Conservation (phyloP, 768 basidiomycete genomes). For the Hericium rajendrae region DNA sequence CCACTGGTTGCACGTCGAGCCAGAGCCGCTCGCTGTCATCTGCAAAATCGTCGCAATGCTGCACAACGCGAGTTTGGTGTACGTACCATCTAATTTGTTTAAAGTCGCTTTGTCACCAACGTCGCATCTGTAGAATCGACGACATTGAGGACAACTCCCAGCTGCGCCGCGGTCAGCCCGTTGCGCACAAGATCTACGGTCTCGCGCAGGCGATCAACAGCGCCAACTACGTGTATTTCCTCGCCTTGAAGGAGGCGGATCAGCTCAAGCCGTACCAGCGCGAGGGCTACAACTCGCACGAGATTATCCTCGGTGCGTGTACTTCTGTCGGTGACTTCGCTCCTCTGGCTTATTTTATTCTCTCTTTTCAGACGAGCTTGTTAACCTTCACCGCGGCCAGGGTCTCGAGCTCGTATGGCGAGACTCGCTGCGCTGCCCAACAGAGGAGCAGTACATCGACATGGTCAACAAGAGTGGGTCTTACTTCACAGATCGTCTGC, state of each 20-base stretch:
- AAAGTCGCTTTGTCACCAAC: too few species aligned
- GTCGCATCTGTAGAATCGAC: conserved; percentile 52
- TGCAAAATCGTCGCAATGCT: conserved; percentile 84
- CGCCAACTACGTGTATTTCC: conserved; percentile 95
- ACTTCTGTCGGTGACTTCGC: neutral
- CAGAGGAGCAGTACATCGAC: conserved; percentile 85
- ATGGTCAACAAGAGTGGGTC: conserved; percentile 93
- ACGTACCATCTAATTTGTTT: too few species aligned
- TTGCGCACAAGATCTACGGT: conserved; percentile 92
- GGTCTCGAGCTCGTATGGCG: conserved; percentile 93
- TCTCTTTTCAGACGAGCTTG: conserved; percentile 15
- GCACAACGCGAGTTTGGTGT: conserved; percentile 91
- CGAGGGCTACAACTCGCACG: neutral
- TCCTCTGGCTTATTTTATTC: neutral
- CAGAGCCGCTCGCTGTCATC: conserved; percentile 60
- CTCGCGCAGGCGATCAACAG: conserved; percentile 95
- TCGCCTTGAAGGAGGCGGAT: conserved; percentile 81
- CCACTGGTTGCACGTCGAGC: conserved; percentile 74
- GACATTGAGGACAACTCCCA: conserved; percentile 92
- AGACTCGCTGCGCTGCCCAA: conserved; percentile 83
- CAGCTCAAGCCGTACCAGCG: conserved; percentile 25
- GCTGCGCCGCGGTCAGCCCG: conserved; percentile 77
- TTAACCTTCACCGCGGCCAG: conserved; percentile 78
- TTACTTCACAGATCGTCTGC: neutral
- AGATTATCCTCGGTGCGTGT: neutral